Percentiles rank a stretch among this genome's conserved stretches.
Evolutionary conservation across 345 rosid genomes (phyloP).

Genomic region (Xanthoceras sorbifolium): DNA sequence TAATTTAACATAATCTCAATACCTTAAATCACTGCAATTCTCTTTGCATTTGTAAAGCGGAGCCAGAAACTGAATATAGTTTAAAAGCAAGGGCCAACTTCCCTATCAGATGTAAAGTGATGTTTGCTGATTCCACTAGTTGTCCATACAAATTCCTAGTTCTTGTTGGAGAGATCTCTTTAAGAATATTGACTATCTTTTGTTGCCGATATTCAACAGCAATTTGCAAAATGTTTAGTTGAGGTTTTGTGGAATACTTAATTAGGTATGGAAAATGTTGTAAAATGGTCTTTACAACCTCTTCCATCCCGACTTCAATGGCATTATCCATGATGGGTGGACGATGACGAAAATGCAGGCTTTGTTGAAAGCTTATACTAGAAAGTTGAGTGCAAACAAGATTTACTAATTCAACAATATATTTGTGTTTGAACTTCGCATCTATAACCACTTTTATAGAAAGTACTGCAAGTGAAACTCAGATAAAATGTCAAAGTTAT

Average conservation of each 20-base stretch:
- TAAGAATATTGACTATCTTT: no score
- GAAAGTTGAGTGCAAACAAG: neutral
- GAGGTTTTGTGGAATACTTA: no score
- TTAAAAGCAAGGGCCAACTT: neutral
- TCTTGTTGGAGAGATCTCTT: no score
- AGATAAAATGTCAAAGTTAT: neutral
- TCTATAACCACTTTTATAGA: neutral
- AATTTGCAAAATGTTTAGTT: neutral
- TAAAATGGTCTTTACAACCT: neutral
- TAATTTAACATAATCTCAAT: neutral
- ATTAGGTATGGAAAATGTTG: no score
- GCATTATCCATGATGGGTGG: neutral
- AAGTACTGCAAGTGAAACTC: conserved; percentile 2
- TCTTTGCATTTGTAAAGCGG: neutral
- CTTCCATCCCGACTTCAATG: neutral
- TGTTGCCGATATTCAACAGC: neutral
- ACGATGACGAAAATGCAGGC: no score
- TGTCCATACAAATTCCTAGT: no score
- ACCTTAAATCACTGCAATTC: neutral
- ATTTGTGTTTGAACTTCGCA: neutral
- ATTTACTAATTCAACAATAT: neutral
- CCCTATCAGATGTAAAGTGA: no score
- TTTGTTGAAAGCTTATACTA: neutral
- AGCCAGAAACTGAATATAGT: neutral
- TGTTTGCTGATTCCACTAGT: no score